These are phyloP conservation scores for Zygosaccharomyces gambellarensis DNA, from an alignment of 805 yeast genomes.

Conservation along the genomic window DNA sequence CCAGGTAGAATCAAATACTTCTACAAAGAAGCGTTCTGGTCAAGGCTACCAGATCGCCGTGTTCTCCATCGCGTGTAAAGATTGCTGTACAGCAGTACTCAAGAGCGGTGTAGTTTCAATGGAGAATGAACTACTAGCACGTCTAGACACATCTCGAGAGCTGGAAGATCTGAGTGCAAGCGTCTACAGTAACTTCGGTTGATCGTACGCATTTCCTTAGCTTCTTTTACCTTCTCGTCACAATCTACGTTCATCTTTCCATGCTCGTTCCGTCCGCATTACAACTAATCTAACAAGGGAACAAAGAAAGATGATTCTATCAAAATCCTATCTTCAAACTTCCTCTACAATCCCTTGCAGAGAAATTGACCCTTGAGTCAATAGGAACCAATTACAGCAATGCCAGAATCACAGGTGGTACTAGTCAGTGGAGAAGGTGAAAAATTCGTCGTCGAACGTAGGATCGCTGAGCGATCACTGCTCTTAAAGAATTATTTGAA, in stretches of 20 bases:
- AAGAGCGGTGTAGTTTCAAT: constrained; percentile 24
- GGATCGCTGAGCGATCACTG: constrained; percentile 82
- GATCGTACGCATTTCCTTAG: too few species aligned
- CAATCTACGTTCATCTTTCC: neutral
- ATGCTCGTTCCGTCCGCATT: too few species aligned
- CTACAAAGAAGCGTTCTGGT: constrained; percentile 15
- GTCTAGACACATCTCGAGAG: constrained; percentile 37
- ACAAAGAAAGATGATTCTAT: too few species aligned
- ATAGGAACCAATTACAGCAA: constrained; percentile 5
- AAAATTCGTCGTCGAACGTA: constrained; percentile 66
- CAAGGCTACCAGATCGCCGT: constrained; percentile 27
- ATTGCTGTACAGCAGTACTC: constrained; percentile 26
- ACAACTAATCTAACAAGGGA: too few species aligned
- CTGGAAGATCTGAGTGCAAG: constrained; percentile 86
- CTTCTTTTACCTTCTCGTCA: neutral
- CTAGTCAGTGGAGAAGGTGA: constrained; percentile 80
- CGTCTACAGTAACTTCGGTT: constrained; percentile 71
- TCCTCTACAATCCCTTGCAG: neutral
- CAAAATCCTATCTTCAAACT: neutral
- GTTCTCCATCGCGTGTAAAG: constrained; percentile 30
- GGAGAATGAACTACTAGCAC: constrained; percentile 23
- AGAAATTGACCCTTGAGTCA: constrained; percentile 9
- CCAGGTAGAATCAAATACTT: constrained; percentile 19
- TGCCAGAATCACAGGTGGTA: constrained; percentile 35
- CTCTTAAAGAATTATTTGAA: constrained; percentile 81